Evolutionary conservation across 257 asterid species (phyloP).

Genomic region (Cynanchum wilfordii): DNA sequence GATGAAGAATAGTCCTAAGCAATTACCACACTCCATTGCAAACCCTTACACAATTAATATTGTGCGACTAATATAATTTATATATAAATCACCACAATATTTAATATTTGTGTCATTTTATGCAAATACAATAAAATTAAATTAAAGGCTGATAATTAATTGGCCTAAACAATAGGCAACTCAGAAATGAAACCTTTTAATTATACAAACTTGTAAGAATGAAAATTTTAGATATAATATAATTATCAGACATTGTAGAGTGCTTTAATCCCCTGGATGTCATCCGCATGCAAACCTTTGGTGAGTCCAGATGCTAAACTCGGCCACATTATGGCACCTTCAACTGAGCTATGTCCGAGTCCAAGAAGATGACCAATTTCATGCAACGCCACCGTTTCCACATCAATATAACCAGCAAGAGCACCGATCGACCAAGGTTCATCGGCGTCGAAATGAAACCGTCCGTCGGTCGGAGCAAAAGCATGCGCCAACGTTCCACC

Average conservation of each 20-base stretch:
- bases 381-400: slow-evolving; percentile 32
- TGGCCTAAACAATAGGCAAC: no score
- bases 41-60: no score
- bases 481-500: slow-evolving; percentile 37
- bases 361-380: slow-evolving; percentile 45
- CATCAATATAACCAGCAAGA: slow-evolving; percentile 16
- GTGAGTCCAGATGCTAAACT: slow-evolving; percentile 1
- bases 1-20: no score
- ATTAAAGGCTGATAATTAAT: no score
- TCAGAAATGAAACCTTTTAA: no score
- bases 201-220: no score
- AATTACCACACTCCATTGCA: no score
- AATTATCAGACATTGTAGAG: not conserved
- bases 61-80: no score
- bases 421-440: slow-evolving; percentile 3
- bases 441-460: not conserved
- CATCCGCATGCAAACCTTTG: slow-evolving; percentile 21
- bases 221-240: no score
- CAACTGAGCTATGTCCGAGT: slow-evolving; percentile 26
- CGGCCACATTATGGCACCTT: slow-evolving; percentile 29
- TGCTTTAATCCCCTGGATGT: slow-evolving; percentile 20
- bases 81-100: no score
- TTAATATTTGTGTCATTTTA: no score
- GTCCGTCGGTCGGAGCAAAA: slow-evolving; percentile 23
- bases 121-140: no score